phyloP scores from a whole-genome alignment of 495 filamentous ascomycete genomes.

The Penicillium goetzii region DNA sequence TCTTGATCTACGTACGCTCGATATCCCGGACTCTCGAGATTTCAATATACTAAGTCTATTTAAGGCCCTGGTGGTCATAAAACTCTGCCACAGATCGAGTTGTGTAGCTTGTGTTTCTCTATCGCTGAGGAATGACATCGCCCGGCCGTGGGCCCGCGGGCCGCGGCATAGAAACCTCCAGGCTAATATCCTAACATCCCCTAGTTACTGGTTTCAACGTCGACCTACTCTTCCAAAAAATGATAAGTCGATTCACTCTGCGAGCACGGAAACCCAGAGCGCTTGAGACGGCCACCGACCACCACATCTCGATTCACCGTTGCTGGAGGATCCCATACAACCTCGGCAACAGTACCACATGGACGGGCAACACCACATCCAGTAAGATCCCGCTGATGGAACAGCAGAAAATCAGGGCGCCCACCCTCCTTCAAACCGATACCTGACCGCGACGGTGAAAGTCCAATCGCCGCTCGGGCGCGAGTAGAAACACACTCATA shows the following conservation, averaged over 20 bases:
- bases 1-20: background rate
- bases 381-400: slow-evolving; percentile 39
- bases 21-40: too few species aligned
- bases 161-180: too few species aligned
- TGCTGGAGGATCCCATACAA: slow-evolving; percentile 44
- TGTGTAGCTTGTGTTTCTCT: too few species aligned
- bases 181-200: too few species aligned
- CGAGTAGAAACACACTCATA: slow-evolving; percentile 65
- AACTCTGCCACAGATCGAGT: too few species aligned
- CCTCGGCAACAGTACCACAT: slow-evolving; percentile 38
- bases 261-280: background rate
- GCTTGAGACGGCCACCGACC: slow-evolving; percentile 19
- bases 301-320: slow-evolving; percentile 34
- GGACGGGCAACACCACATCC: slow-evolving; percentile 34
- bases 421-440: slow-evolving; percentile 22
- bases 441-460: slow-evolving; percentile 11
- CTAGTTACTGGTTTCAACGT: background rate
- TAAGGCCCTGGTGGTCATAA: too few species aligned
- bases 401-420: slow-evolving; percentile 32
- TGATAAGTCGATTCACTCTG: background rate
- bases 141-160: too few species aligned
- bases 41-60: too few species aligned
- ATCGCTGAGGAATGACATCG: too few species aligned
- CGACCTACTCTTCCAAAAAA: background rate
- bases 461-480: slow-evolving; percentile 51